phyloP scores from a whole-genome alignment of 306 rosid species.

The Rubus parviflorus region DNA sequence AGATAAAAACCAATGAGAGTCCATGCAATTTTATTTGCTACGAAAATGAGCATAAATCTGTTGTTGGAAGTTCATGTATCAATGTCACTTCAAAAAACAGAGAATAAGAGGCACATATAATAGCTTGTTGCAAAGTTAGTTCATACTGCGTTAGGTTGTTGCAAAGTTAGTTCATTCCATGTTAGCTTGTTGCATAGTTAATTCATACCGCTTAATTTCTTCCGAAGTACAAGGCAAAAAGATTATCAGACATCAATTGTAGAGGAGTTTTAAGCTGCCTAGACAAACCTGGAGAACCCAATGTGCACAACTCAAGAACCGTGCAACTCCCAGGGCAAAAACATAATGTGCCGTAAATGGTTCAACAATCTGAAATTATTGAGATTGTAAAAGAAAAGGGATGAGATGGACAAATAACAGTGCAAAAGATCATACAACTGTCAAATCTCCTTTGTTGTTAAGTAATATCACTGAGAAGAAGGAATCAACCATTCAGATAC shows the following conservation, averaged over 20 bases:
- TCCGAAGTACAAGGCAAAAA: background rate
- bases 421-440: background rate
- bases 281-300: conserved; percentile 75
- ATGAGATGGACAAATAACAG: background rate
- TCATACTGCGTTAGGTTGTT: too few relatives aligned
- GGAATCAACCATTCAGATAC: background rate
- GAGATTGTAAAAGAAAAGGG: conserved; percentile 5
- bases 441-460: background rate
- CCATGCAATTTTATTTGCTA: background rate
- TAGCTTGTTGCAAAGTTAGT: background rate
- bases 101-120: background rate
- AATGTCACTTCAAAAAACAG: background rate
- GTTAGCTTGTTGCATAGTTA: background rate
- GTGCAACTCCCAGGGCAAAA: conserved; percentile 76
- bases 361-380: conserved; percentile 62
- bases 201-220: background rate
- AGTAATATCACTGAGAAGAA: background rate
- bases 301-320: conserved; percentile 89
- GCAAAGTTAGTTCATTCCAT: background rate
- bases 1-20: background rate
- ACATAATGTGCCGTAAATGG: conserved; percentile 83
- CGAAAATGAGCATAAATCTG: background rate
- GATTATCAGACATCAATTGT: background rate
- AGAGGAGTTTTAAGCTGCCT: background rate
- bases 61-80: background rate